These are phyloP conservation scores for Euphorbia pulcherrima DNA, from an alignment of 345 rosid genomes.

Conservation along the genomic window DNA sequence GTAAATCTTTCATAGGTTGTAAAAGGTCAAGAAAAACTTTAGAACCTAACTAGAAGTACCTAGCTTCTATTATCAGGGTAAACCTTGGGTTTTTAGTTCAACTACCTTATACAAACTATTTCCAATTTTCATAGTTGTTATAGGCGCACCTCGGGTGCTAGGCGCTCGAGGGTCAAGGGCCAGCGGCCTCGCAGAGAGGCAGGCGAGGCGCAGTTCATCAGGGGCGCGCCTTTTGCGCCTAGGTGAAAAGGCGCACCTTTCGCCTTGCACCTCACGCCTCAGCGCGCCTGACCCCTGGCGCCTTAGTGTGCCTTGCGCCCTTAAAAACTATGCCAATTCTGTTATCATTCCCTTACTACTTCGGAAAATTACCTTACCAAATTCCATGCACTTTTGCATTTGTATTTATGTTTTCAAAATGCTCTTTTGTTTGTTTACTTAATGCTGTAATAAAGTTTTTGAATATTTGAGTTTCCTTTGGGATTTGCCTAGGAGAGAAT, in stretches of 20 bases:
- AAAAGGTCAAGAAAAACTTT: not conserved
- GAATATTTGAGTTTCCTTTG: not conserved
- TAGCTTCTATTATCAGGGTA: not conserved
- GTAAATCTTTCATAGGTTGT: not conserved
- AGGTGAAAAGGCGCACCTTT: no score
- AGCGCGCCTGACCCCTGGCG: no score
- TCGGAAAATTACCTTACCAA: no score
- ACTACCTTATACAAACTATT: not conserved
- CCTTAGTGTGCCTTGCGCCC: no score
- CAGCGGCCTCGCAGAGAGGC: no score
- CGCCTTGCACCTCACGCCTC: no score
- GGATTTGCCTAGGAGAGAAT: not conserved
- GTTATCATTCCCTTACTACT: not conserved
- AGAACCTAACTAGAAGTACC: not conserved
- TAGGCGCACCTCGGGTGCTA: no score
- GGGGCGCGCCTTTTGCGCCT: no score
- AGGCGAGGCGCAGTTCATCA: no score
- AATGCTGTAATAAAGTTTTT: not conserved
- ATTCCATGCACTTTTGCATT: not conserved
- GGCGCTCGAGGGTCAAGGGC: no score
- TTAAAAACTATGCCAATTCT: no score
- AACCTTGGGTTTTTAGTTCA: not conserved
- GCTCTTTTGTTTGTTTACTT: not conserved
- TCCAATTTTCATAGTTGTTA: no score
- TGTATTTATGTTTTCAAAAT: not conserved